Evolutionary conservation across 2,329 filamentous ascomycete genomes (phyloP).

Genomic region (Talaromyces sp.): DNA sequence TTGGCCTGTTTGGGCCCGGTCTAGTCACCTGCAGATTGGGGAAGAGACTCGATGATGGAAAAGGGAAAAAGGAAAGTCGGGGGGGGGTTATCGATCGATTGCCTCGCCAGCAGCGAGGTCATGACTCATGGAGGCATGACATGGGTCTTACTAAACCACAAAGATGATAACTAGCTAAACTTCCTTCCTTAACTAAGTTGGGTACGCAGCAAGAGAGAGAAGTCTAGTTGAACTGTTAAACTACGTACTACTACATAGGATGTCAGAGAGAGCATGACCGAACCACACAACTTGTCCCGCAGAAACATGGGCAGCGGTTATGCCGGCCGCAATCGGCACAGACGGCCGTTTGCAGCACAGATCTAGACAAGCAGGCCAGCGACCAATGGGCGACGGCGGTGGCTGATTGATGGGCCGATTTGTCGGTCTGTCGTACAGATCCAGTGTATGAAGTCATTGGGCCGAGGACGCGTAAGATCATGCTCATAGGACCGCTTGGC

Average conservation of each 20-base stretch:
- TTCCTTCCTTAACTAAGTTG: too few species aligned
- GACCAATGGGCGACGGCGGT: not conserved
- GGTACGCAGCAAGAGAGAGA: too few species aligned
- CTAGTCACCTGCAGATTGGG: not conserved
- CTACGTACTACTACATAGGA: too few species aligned
- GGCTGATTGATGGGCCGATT: slow-evolving; percentile 7
- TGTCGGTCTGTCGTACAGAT: not conserved
- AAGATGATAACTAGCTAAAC: too few species aligned
- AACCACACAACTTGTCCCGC: not conserved
- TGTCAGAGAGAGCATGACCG: too few species aligned
- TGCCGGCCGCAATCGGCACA: not conserved
- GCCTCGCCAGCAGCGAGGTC: not conserved
- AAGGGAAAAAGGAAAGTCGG: not conserved
- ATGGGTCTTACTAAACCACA: not conserved
- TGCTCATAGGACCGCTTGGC: not conserved
- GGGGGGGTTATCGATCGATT: not conserved
- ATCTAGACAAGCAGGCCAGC: not conserved
- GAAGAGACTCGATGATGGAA: not conserved
- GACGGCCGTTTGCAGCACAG: not conserved
- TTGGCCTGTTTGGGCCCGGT: not conserved
- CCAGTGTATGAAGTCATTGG: slow-evolving; percentile 9
- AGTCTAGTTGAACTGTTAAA: too few species aligned
- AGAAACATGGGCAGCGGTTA: not conserved
- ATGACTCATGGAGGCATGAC: not conserved
- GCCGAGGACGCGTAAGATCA: slow-evolving; percentile 9